A percentile compares a stretch with the other conserved stretches of the same genome.
Evolutionary conservation across 2,329 filamentous ascomycete genomes (phyloP).

Genomic region (Xylariomycetidae sp.): DNA sequence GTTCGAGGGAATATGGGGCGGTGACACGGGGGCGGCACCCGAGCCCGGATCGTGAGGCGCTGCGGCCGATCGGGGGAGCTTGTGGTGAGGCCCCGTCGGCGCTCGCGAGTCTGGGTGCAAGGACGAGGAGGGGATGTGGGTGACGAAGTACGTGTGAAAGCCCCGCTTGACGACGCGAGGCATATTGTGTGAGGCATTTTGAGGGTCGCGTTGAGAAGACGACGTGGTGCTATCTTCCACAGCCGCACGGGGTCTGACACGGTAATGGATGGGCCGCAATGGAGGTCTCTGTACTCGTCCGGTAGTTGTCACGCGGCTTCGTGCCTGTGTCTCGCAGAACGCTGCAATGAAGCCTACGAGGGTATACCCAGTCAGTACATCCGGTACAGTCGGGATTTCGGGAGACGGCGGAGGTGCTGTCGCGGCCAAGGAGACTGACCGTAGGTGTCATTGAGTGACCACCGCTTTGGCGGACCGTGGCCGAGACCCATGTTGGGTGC

Average conservation of each 20-base stretch:
- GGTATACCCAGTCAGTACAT: conserved; percentile 5
- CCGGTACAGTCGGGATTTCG: conserved; percentile 1
- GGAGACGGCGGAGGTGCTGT: background rate
- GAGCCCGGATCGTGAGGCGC: conserved; percentile 62
- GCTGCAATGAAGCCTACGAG: conserved; percentile 26
- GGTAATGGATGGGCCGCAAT: conserved; percentile 1
- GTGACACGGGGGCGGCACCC: conserved; percentile 51
- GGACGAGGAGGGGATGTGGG: conserved; percentile 87
- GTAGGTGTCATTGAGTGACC: conserved; percentile 29
- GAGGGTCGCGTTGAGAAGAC: background rate
- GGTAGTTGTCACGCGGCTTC: conserved; percentile 5
- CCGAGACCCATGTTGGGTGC: conserved; percentile 19
- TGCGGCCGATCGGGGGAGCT: conserved; percentile 78
- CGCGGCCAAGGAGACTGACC: conserved; percentile 17
- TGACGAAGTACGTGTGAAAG: conserved; percentile 97
- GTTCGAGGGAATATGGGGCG: conserved; percentile 51
- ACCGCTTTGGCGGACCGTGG: conserved; percentile 19
- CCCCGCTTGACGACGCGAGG: conserved; percentile 32
- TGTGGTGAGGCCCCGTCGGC: conserved; percentile 64
- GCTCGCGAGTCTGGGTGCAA: conserved; percentile 77
- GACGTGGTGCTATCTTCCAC: background rate
- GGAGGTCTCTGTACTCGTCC: conserved; percentile 2
- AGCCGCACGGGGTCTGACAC: conserved; percentile 8
- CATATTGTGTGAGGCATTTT: conserved; percentile 1
- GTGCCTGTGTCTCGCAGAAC: conserved; percentile 22